Percentiles rank a stretch among this genome's conserved stretches.
Conservation (phyloP, 768 basidiomycete genomes). For the Rickenella mellea region DNA sequence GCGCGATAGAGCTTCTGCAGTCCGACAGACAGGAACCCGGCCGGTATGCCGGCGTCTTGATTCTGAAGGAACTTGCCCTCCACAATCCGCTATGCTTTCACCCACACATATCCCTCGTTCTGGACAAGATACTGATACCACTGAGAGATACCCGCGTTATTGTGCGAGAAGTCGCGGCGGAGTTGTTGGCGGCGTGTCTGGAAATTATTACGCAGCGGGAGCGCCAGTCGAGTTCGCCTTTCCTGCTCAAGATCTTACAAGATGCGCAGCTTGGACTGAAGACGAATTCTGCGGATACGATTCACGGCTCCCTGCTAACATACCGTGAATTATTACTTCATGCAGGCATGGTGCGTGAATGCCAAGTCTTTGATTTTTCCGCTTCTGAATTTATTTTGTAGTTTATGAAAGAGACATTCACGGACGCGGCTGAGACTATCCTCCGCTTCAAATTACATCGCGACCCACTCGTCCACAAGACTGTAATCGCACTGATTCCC, state of each 20-base stretch:
- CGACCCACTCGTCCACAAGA: constrained; percentile 82
- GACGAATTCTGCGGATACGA: constrained; percentile 72
- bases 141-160: constrained; percentile 82
- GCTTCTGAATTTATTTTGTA: constrained; percentile 17
- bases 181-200: constrained; percentile 86
- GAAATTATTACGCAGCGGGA: constrained; percentile 77
- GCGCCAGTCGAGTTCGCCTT: constrained; percentile 52
- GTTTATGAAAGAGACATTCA: constrained; percentile 85
- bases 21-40: constrained; percentile 69
- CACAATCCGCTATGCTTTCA: constrained; percentile 85
- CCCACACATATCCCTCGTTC: constrained; percentile 76
- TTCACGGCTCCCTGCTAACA: constrained; percentile 87
- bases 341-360: constrained; percentile 75
- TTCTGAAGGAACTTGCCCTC: constrained; percentile 86
- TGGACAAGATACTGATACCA: constrained; percentile 89
- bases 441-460: constrained; percentile 81
- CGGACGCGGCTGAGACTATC: constrained; percentile 84
- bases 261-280: constrained; percentile 82
- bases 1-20: constrained; percentile 72
- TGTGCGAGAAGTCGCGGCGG: constrained; percentile 88
- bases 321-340: constrained; percentile 86
- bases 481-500: constrained; percentile 93
- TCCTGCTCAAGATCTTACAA: constrained; percentile 73
- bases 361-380: background rate
- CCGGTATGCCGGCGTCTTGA: constrained; percentile 88